Conservation (phyloP, 331 rosid genomes). For the Saraca asoca region DNA sequence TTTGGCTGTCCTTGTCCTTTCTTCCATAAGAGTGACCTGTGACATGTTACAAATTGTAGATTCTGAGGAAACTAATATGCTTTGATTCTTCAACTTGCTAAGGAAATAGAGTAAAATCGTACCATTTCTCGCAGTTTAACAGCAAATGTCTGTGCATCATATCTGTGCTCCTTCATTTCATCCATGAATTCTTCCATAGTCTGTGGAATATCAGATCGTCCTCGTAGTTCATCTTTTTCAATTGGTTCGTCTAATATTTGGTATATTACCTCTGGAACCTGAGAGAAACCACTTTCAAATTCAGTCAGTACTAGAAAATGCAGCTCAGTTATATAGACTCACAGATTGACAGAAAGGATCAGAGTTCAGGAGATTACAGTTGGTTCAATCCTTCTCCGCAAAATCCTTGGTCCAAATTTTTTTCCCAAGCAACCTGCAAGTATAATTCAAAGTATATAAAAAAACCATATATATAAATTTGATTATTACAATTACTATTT, state of each 20-base stretch:
- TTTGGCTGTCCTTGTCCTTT: slow-evolving; percentile 90
- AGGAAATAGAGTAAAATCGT: slow-evolving; percentile 12
- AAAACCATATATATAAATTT: neutral
- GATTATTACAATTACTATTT: neutral
- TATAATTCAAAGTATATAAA: slow-evolving; percentile 28
- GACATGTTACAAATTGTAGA: slow-evolving; percentile 16
- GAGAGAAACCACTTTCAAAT: slow-evolving; percentile 38
- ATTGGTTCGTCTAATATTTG: slow-evolving; percentile 74
- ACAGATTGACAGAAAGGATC: neutral
- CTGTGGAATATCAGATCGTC: slow-evolving; percentile 86
- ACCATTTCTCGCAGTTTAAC: slow-evolving; percentile 92
- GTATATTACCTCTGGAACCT: slow-evolving; percentile 96
- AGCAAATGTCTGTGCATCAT: slow-evolving; percentile 80
- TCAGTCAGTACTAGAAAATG: slow-evolving; percentile 25
- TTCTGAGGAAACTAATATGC: neutral
- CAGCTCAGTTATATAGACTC: slow-evolving; percentile 17
- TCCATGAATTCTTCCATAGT: slow-evolving; percentile 83
- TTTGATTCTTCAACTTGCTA: neutral
- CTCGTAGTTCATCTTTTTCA: slow-evolving; percentile 60
- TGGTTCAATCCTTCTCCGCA: slow-evolving; percentile 76
- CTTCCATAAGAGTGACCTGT: slow-evolving; percentile 81
- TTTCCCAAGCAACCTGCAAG: slow-evolving; percentile 89
- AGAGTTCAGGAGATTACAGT: slow-evolving; percentile 54
- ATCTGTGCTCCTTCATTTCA: slow-evolving; percentile 58
- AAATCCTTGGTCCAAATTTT: slow-evolving; percentile 77